A percentile compares a stretch with the other conserved stretches of the same genome.
Evolutionary conservation across 2,329 filamentous ascomycete species (phyloP).

Genomic region (Arthrocladium fulminans): DNA sequence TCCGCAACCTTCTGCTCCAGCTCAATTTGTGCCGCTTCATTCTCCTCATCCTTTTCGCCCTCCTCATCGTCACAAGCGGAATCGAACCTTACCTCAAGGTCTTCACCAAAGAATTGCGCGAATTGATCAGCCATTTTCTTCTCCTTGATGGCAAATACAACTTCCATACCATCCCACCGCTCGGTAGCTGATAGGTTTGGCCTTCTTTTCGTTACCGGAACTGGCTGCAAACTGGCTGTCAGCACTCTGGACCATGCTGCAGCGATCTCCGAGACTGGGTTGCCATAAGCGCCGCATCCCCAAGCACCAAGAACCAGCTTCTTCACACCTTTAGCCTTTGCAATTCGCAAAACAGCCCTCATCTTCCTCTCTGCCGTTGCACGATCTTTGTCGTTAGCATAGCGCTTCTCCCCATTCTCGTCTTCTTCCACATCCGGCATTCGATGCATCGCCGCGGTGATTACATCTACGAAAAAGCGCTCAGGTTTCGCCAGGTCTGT

Average conservation of each 20-base stretch:
- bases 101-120: constrained; percentile 1
- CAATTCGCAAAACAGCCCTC: constrained; percentile 11
- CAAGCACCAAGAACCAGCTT: constrained; percentile 13
- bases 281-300: constrained; percentile 14
- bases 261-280: constrained; percentile 13
- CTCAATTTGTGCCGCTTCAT: neutral
- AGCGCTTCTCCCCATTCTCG: constrained; percentile 6
- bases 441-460: constrained; percentile 9
- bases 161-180: constrained; percentile 5
- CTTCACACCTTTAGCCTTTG: constrained; percentile 8
- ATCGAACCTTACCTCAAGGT: neutral
- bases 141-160: constrained; percentile 12
- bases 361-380: constrained; percentile 10
- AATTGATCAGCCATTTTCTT: constrained; percentile 7
- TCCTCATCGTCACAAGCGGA: neutral
- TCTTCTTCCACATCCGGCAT: constrained; percentile 9
- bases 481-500: constrained; percentile 9
- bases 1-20: constrained; percentile 7
- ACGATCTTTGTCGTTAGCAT: constrained; percentile 11
- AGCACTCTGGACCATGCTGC: constrained; percentile 8
- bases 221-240: neutral
- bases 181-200: neutral
- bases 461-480: constrained; percentile 13
- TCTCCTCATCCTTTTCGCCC: constrained; percentile 1
- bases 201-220: neutral